Conservation (phyloP, 208 protist genomes). For the Acanthamoeba quina region DNA sequence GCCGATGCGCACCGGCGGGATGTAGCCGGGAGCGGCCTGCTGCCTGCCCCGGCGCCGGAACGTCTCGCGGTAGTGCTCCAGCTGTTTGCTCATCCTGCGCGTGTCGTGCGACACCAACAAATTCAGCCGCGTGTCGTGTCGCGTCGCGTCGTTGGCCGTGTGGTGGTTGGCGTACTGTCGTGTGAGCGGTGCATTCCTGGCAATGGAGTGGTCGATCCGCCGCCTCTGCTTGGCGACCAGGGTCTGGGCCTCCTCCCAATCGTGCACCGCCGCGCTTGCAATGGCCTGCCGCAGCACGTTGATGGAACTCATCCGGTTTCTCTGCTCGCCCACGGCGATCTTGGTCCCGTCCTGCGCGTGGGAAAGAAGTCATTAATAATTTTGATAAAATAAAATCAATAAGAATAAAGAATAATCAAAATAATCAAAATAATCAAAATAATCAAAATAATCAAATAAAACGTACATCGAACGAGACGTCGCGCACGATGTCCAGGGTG, state of each 20-base stretch:
- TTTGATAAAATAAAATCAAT: too few relatives aligned
- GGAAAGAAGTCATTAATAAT: too few relatives aligned
- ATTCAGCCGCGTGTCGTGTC: too few relatives aligned
- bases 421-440: too few relatives aligned
- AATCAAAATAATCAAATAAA: too few relatives aligned
- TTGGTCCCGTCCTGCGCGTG: neutral
- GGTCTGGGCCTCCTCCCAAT: slow-evolving; percentile 3
- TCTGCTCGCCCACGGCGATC: neutral
- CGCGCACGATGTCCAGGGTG: neutral
- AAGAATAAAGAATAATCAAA: too few relatives aligned
- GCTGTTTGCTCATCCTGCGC: slow-evolving; percentile 5
- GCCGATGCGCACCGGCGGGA: neutral
- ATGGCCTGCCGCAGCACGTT: neutral
- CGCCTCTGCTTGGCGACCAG: neutral
- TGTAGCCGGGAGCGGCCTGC: neutral
- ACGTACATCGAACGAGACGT: neutral
- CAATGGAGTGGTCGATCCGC: neutral
- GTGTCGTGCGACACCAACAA: too few relatives aligned
- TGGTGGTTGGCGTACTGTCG: neutral
- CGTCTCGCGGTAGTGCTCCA: neutral
- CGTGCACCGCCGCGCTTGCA: neutral
- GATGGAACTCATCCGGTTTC: slow-evolving; percentile 1
- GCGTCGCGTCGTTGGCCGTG: too few relatives aligned
- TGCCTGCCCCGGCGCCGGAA: neutral
- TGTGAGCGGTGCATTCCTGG: neutral